Base-by-base conservation (phyloP, 345 rosid species). In the Lepidium aucheri region DNA sequence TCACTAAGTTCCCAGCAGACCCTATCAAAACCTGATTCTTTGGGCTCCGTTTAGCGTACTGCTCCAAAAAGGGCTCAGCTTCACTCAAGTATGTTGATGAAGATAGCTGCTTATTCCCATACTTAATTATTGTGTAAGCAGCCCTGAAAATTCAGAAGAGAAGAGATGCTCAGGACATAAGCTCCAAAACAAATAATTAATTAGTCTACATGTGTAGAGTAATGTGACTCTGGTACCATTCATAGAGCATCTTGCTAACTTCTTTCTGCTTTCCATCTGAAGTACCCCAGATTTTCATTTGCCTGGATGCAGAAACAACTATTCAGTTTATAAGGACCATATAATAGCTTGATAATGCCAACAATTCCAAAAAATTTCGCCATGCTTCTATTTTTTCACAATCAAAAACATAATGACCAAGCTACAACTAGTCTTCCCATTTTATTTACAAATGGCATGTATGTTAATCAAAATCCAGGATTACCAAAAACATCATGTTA, bases 61-160 rank as follows among this genome's bases (percentile, higher is more conserved):
- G 86, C 78, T 86, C 96, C 34, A 93, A 88, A 67, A 90, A 94
- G 67, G 95, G 95, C 81, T 94, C 99, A 53, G 92, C 96, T 83
- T 94, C 96, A 66, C 87, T 81, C 49, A 94, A 81, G 70, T 88
- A 94, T 72, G 73, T 53, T 39, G 96, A 80, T 28, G 96, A 88
- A 42, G 97, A 84, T 45, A 85, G 73, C 78, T 84, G 90, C 56
- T 65, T 77, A 61, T 81, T 82, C 57, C 92, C 96, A 70, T 72
- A 82, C 71, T 88, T 88, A 74, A 81, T 81, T 67, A 59, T 77
- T 62, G 90, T 83, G 73, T 85, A 83, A 57, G 76, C 71, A 55
- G 96, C 97, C 97, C 96, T 94, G 74, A 55, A 74, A 32, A 71
- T 61, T 24, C 5, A 71, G 24, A 39, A 18, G 40, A 46, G 51